Evolutionary conservation across 1,284 basidiomycete species (phyloP).

Genomic region (Stygiomarasmius scandens): DNA sequence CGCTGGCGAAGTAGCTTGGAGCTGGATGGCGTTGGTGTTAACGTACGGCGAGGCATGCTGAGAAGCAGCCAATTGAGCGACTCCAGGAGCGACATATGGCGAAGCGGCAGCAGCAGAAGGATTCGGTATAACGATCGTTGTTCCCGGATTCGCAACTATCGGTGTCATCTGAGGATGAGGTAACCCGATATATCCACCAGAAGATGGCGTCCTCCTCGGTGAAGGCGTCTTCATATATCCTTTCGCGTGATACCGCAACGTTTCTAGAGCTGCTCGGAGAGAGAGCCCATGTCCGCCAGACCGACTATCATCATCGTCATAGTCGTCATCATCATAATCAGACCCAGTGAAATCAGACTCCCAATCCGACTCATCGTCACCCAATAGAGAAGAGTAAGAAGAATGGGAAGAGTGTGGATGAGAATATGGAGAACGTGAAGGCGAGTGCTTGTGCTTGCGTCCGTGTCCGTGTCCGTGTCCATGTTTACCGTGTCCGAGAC

Average conservation of each 20-base stretch:
- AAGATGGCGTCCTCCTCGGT: neutral
- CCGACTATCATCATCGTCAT: neutral
- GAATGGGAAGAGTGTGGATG: neutral
- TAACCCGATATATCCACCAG: neutral
- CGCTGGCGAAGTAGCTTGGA: neutral
- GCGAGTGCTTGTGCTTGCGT: neutral
- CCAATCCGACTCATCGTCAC: neutral
- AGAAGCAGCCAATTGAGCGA: neutral
- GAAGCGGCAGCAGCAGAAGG: too few species aligned
- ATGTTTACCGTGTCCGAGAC: neutral
- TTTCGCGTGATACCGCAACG: neutral
- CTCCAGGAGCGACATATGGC: neutral
- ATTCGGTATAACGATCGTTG: neutral
- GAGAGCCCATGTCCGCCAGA: neutral
- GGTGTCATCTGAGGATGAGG: neutral
- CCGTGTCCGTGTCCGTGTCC: too few species aligned
- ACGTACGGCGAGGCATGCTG: neutral
- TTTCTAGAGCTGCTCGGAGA: neutral
- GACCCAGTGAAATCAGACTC: neutral
- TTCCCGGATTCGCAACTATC: neutral
- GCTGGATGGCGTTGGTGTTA: neutral
- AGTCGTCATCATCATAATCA: conserved; percentile 1
- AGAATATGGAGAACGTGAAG: neutral
- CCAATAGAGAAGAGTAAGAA: neutral
- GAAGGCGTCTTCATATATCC: neutral